These are phyloP conservation scores for Malus hybrid DNA, from an alignment of 331 rosid genomes.

Conservation along the genomic window DNA sequence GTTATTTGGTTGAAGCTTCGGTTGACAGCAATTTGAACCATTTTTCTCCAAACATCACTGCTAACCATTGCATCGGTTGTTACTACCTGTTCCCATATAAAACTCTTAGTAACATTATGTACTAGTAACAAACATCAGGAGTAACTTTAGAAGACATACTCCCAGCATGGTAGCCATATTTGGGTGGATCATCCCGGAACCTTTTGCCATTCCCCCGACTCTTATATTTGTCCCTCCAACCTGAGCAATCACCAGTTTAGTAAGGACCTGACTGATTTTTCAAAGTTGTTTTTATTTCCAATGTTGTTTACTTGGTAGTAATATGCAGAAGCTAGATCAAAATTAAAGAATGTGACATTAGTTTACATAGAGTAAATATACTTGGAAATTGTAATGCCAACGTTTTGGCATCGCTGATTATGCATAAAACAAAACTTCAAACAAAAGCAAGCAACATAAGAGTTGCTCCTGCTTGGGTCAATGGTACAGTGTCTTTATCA, in stretches of 20 bases:
- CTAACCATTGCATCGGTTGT: slow-evolving; percentile 82
- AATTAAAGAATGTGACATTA: too few relatives aligned
- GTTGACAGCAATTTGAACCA: slow-evolving; percentile 77
- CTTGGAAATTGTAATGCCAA: too few relatives aligned
- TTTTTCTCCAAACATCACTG: slow-evolving; percentile 74
- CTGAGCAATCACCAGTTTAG: slow-evolving; percentile 35
- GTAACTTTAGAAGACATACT: slow-evolving; percentile 35
- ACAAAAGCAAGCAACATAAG: too few relatives aligned
- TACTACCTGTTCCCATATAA: slow-evolving; percentile 45
- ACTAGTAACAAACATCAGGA: neutral
- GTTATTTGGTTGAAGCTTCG: slow-evolving; percentile 96
- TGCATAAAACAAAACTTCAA: too few relatives aligned
- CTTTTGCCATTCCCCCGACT: slow-evolving; percentile 97
- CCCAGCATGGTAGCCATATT: slow-evolving; percentile 99
- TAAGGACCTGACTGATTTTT: neutral
- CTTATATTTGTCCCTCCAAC: slow-evolving; percentile 63
- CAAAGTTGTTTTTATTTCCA: neutral
- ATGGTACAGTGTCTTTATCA: neutral
- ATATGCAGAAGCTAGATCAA: neutral
- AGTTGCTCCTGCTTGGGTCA: neutral
- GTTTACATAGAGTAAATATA: too few relatives aligned
- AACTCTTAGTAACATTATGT: neutral
- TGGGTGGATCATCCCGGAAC: slow-evolving; percentile 99
- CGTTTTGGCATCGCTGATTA: too few relatives aligned
- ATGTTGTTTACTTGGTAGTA: neutral